phyloP scores from a whole-genome alignment of 2,329 filamentous ascomycete genomes.

The Pseudogymnoascus sp. region DNA sequence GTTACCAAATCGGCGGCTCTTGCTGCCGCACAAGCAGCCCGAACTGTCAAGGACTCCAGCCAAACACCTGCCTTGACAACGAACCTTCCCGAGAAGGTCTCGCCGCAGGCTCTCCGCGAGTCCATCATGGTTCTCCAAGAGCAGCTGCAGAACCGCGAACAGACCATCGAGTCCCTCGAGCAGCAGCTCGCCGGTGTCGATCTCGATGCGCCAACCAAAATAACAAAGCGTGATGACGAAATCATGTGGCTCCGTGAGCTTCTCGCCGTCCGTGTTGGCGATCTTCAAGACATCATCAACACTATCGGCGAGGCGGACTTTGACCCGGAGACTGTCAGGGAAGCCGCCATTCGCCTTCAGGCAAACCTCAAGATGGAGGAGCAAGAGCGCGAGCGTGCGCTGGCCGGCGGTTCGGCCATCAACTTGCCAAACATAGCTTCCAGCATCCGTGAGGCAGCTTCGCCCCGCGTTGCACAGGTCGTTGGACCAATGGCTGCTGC shows the following conservation, averaged over 20 bases:
- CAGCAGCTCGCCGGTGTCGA: slow-evolving; percentile 60
- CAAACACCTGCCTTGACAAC: slow-evolving; percentile 30
- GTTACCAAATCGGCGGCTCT: slow-evolving; percentile 81
- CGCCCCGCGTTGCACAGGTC: slow-evolving; percentile 75
- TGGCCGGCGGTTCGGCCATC: slow-evolving; percentile 59
- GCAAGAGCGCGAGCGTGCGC: slow-evolving; percentile 81
- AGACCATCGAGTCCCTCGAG: slow-evolving; percentile 80
- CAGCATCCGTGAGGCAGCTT: slow-evolving; percentile 59
- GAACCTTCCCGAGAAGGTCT: slow-evolving; percentile 73
- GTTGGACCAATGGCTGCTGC: slow-evolving; percentile 75
- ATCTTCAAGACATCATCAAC: slow-evolving; percentile 84
- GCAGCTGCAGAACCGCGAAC: slow-evolving; percentile 89
- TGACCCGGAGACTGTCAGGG: slow-evolving; percentile 71
- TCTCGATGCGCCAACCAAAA: slow-evolving; percentile 68
- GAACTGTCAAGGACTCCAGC: slow-evolving; percentile 28
- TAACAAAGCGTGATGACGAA: slow-evolving; percentile 88
- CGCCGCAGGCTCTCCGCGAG: slow-evolving; percentile 87
- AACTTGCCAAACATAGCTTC: slow-evolving; percentile 69
- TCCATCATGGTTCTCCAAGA: slow-evolving; percentile 95
- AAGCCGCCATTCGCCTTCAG: slow-evolving; percentile 85
- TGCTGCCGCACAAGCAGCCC: slow-evolving; percentile 71
- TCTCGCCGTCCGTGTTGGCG: slow-evolving; percentile 79
- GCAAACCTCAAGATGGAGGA: slow-evolving; percentile 97
- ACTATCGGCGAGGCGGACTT: slow-evolving; percentile 67
- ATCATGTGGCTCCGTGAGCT: slow-evolving; percentile 93